These are phyloP conservation scores for Candida coquimbonensis DNA, from an alignment of 805 yeast species.

Conservation along the genomic window DNA sequence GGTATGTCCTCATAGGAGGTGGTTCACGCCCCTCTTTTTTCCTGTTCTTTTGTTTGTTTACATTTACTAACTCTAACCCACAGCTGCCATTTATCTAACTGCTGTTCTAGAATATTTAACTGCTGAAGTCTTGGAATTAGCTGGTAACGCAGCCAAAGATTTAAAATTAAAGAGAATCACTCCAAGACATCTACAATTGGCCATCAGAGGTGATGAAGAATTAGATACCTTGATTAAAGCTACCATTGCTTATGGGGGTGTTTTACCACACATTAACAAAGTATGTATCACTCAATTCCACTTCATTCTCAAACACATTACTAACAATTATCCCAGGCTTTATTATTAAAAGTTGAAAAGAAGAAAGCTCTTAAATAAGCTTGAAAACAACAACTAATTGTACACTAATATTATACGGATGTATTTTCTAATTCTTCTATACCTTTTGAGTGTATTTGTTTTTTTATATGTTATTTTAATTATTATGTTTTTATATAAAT, in stretches of 20 bases:
- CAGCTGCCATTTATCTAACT: conserved; percentile 87
- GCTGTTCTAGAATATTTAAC: conserved; percentile 95
- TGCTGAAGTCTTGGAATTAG: conserved; percentile 94
- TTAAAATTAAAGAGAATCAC: conserved; percentile 96
- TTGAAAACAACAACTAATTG: background rate
- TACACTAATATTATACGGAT: background rate
- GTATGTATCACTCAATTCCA: conserved; percentile 5
- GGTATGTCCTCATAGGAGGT: conserved; percentile 20
- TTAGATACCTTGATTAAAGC: conserved; percentile 88
- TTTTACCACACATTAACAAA: conserved; percentile 75
- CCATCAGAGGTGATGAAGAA: conserved; percentile 97
- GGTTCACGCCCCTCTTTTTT: background rate
- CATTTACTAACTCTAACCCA: too few species aligned
- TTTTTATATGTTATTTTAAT: background rate
- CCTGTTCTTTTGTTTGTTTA: background rate
- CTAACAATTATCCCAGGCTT: conserved; percentile 6
- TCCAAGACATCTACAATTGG: conserved; percentile 95
- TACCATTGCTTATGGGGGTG: conserved; percentile 99
- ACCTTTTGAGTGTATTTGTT: background rate
- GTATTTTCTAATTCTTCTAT: conserved; percentile 1
- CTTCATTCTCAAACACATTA: conserved; percentile 1
- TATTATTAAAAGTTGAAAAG: conserved; percentile 17
- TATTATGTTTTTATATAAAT: background rate
- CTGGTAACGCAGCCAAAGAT: conserved; percentile 98
- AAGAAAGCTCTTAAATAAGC: conserved; percentile 12